These are phyloP conservation scores for Oryza coarctata DNA, from an alignment of 176 grass and related monocot species.

Conservation along the genomic window DNA sequence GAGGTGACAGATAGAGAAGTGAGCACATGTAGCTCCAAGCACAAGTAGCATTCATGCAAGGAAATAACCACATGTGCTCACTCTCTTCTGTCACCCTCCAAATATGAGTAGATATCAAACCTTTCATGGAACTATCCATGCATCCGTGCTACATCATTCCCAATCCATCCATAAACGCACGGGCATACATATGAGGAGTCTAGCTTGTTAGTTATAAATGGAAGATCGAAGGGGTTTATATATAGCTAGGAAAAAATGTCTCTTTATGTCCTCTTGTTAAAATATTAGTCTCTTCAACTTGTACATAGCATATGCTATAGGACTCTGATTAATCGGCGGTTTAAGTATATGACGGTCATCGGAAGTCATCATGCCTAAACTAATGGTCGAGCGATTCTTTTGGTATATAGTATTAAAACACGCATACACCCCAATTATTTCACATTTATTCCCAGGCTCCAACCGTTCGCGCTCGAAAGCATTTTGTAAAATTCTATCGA, in stretches of 20 bases:
- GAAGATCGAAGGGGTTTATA: neutral
- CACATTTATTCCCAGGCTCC: constrained; percentile 6
- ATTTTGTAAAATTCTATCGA: neutral
- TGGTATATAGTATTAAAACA: neutral
- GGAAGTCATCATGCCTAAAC: neutral
- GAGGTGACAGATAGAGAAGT: constrained; percentile 18
- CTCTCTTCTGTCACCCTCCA: constrained; percentile 33
- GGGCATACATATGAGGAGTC: neutral
- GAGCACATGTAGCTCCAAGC: constrained; percentile 28
- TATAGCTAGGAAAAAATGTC: neutral
- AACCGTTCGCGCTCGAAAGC: neutral
- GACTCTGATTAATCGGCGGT: neutral
- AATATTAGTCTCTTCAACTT: neutral
- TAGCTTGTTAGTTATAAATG: neutral
- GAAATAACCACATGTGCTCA: constrained; percentile 26
- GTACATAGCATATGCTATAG: neutral
- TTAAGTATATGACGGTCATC: neutral
- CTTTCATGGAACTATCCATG: neutral
- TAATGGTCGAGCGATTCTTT: neutral
- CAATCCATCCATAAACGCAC: neutral
- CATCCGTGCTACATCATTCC: neutral
- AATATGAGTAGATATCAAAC: neutral
- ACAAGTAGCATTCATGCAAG: neutral
- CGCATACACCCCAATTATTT: neutral
- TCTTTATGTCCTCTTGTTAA: neutral